Base-by-base conservation (phyloP, 2,329 filamentous ascomycete species). In the Phaeomoniella chlamydospora region DNA sequence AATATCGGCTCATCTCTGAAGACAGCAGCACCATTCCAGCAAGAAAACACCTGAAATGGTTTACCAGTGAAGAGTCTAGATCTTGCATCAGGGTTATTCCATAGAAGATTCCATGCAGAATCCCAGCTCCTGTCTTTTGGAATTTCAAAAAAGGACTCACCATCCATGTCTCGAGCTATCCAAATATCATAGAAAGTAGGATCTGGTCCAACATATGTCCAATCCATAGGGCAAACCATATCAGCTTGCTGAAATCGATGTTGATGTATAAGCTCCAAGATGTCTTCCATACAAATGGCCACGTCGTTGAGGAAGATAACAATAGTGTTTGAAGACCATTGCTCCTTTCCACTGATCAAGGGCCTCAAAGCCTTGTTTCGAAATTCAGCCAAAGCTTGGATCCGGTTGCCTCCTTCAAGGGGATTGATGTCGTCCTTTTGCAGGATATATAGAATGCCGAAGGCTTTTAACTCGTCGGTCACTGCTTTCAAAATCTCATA, bases 161-260 rank as follows among this genome's bases (percentile, higher is more conserved):
- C 72, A 1, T 52, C 54, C 32, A 76, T 60, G 2, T 54, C 58
- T 5, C 72, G 63, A 0, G 67, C 62, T 16, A 73, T 54, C 70
- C 68, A 74, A 3, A 71, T 58, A 39, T 75, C 70, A 45, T 74
- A 73, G 44, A 75, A 76, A 0, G 61, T 66, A 0, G 65, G 64
- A 15, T 32, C 30, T n/a, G 13, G 30, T 2, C 65, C 52, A 0
- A 36, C 36, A 0, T 63, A 64, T 0, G 57, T 64, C 70, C 71
- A 77, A 48, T 77, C 72, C 61, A 77, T 67, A 4, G 57, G 68
- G 43, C 71, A 77, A 0, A 63, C 65, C 65, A 73, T 72, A 45
- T 70, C 64, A 5, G 70, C 71, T 2, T 47, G 50, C 29, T 68
- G 65, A 3, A 43, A 43, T 4, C 39, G 43, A 17, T 57, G 62